phyloP scores from a whole-genome alignment of 164 flowering plant species.

The Vitis amurensis region DNA sequence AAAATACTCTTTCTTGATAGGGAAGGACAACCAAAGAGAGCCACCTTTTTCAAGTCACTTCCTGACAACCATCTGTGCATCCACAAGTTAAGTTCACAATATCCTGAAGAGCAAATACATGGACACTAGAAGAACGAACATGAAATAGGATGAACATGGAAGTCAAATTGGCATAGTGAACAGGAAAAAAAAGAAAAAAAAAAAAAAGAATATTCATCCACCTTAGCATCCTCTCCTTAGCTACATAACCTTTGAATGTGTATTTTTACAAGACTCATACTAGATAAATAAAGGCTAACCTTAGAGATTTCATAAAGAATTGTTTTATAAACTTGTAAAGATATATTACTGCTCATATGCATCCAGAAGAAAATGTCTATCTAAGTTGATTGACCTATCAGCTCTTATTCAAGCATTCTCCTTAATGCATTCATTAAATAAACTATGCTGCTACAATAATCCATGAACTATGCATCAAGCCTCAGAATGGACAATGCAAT shows the following conservation, averaged over 20 bases:
- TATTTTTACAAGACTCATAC: not conserved
- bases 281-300: not conserved
- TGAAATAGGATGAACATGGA: not conserved
- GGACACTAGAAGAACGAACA: not conserved
- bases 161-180: no score
- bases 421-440: no score
- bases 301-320: not conserved
- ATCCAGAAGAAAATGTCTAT: no score
- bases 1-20: slow-evolving; percentile 37
- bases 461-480: no score
- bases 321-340: not conserved
- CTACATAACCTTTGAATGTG: not conserved
- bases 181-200: no score
- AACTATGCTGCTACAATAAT: no score
- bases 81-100: slow-evolving; percentile 4
- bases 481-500: no score
- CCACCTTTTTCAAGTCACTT: slow-evolving; percentile 64
- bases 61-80: slow-evolving; percentile 71
- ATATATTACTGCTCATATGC: no score
- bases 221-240: not conserved
- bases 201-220: not conserved
- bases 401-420: no score
- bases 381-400: no score
- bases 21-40: slow-evolving; percentile 84
- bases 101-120: not conserved